Evolutionary conservation across 768 basidiomycete species (phyloP).

Genomic region (Leucosporidium scottii): DNA sequence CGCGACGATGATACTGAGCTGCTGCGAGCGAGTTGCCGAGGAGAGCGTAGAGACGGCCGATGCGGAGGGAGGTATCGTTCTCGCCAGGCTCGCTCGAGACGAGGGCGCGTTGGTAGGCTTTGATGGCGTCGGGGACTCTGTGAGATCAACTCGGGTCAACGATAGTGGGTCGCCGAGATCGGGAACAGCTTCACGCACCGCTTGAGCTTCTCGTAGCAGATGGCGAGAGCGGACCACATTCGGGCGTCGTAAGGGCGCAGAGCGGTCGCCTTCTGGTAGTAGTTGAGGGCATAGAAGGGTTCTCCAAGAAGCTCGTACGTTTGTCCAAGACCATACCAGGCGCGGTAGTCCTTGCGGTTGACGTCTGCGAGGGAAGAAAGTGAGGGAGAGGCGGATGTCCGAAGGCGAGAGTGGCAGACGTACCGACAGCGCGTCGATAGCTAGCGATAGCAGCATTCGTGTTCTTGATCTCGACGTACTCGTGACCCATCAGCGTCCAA

Average conservation of each 20-base stretch:
- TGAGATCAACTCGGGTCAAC: not conserved
- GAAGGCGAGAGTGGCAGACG: constrained; percentile 35
- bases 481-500: constrained; percentile 99
- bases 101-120: constrained; percentile 83
- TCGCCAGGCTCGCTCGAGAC: constrained; percentile 33
- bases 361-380: constrained; percentile 56
- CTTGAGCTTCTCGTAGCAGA: constrained; percentile 87
- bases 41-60: constrained; percentile 63
- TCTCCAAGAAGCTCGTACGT: constrained; percentile 94
- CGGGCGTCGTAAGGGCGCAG: constrained; percentile 90
- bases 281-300: constrained; percentile 92
- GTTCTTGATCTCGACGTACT: constrained; percentile 98
- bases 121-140: constrained; percentile 80
- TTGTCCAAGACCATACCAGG: constrained; percentile 98
- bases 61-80: constrained; percentile 47
- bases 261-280: constrained; percentile 92
- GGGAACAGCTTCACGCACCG: constrained; percentile 49
- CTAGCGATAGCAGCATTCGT: constrained; percentile 98
- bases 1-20: constrained; percentile 69
- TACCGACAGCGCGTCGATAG: constrained; percentile 90
- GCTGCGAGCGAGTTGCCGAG: constrained; percentile 63
- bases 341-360: constrained; percentile 91
- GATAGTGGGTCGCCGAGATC: not conserved
- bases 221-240: constrained; percentile 89
- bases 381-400: not conserved